Conservation (phyloP, 2,329 filamentous ascomycete species). For the Fonsecaea pugnacius region DNA sequence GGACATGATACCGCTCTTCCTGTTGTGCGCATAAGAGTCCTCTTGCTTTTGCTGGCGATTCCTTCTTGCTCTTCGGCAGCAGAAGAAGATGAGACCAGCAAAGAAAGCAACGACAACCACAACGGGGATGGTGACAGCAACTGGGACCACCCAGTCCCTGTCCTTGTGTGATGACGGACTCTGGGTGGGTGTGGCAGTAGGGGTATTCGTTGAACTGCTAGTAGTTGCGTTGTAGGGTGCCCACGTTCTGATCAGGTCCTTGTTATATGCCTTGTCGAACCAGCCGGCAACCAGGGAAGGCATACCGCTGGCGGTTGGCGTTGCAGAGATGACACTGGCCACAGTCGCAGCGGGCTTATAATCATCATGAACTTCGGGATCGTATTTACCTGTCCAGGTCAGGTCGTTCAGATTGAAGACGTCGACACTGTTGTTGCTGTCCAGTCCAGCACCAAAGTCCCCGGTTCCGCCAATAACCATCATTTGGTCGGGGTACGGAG, state of each 20-base stretch:
- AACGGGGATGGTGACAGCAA: conserved; percentile 65
- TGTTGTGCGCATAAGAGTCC: not conserved
- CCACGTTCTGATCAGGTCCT: conserved; percentile 59
- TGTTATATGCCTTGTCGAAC: conserved; percentile 62
- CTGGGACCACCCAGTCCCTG: conserved; percentile 55
- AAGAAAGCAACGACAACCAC: conserved; percentile 60
- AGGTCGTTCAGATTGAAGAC: conserved; percentile 46
- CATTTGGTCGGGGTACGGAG: conserved; percentile 55
- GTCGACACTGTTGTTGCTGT: conserved; percentile 48
- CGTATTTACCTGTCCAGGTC: conserved; percentile 41
- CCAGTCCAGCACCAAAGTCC: not conserved
- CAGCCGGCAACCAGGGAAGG: conserved; percentile 48
- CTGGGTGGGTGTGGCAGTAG: not conserved
- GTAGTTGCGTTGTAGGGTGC: conserved; percentile 56
- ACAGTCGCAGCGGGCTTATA: conserved; percentile 37
- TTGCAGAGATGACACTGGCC: conserved; percentile 39
- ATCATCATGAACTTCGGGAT: conserved; percentile 39
- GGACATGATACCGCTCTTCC: conserved; percentile 18
- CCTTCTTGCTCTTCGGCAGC: conserved; percentile 46
- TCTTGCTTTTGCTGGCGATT: conserved; percentile 3
- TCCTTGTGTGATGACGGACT: conserved; percentile 6
- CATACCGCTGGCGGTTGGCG: conserved; percentile 33
- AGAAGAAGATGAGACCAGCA: conserved; percentile 58
- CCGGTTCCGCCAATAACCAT: conserved; percentile 44
- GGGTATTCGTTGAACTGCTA: not conserved